Evolutionary conservation across 305 asterid genomes (phyloP).

Genomic region (Lippia alba): DNA sequence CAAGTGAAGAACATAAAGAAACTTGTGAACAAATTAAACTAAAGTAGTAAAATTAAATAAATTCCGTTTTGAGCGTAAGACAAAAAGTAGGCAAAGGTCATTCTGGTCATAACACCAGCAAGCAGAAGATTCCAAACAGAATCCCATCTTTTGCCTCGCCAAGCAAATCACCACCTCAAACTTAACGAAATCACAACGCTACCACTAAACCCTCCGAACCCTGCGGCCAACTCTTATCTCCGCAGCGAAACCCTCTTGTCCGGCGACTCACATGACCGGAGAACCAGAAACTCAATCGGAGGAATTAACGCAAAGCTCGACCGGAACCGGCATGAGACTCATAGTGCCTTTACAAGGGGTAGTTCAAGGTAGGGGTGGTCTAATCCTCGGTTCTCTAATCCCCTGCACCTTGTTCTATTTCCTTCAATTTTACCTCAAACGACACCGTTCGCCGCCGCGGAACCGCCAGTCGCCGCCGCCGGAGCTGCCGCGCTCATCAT

Average conservation of each 20-base stretch:
- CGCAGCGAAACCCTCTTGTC: conserved; percentile 33
- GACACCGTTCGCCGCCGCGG: conserved; percentile 67
- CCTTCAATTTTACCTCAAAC: conserved; percentile 82
- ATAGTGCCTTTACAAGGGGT: conserved; percentile 92
- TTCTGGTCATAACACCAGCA: conserved; percentile 19
- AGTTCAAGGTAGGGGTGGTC: conserved; percentile 91
- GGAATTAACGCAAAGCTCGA: conserved; percentile 40
- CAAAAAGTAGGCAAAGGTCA: conserved; percentile 16
- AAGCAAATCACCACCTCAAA: conserved; percentile 51
- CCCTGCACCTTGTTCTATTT: conserved; percentile 90
- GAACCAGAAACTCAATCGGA: conserved; percentile 33
- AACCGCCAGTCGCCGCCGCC: conserved; percentile 56
- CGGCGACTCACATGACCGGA: conserved; percentile 48
- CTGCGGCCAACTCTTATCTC: conserved; percentile 30
- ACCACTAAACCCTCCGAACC: conserved; percentile 25
- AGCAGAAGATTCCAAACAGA: conserved; percentile 45
- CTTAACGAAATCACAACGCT: conserved; percentile 38
- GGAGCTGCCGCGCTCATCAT: conserved; percentile 66
- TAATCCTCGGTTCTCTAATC: conserved; percentile 83
- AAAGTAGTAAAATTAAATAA: no score
- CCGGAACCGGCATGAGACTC: conserved; percentile 76
- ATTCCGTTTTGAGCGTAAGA: neutral
- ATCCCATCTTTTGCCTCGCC: conserved; percentile 38
- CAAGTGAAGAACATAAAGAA: no score
- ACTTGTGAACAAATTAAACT: neutral